A percentile compares a stretch with the other conserved stretches of the same genome.
Conservation (phyloP, 805 yeast species). For the Isabelozyma pseudorhagii region DNA sequence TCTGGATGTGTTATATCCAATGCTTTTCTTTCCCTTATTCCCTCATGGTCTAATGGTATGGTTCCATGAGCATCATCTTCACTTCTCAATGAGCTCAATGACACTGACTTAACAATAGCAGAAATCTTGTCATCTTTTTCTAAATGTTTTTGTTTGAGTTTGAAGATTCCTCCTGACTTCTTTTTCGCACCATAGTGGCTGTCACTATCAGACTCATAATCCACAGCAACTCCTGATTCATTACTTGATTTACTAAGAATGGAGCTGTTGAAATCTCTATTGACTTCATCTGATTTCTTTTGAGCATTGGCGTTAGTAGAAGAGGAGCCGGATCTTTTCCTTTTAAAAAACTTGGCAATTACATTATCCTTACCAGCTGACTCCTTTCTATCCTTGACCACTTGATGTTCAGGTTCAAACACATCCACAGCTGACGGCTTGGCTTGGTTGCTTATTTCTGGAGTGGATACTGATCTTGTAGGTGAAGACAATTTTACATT, state of each 20-base stretch:
- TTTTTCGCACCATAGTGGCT: slow-evolving; percentile 13
- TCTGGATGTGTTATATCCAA: not conserved
- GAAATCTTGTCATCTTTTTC: slow-evolving; percentile 5
- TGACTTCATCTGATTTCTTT: not conserved
- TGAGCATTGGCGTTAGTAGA: not conserved
- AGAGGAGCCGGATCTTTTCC: slow-evolving; percentile 21
- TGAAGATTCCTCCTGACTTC: slow-evolving; percentile 7
- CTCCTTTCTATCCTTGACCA: slow-evolving; percentile 4
- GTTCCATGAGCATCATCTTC: not conserved
- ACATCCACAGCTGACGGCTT: not conserved
- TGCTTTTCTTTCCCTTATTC: not conserved
- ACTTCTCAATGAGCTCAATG: not conserved
- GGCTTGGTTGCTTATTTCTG: slow-evolving; percentile 21
- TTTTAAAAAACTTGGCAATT: slow-evolving; percentile 39
- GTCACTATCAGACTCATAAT: slow-evolving; percentile 21
- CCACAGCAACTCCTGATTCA: slow-evolving; percentile 20
- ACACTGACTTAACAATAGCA: not conserved
- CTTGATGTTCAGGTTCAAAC: slow-evolving; percentile 1
- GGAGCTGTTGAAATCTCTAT: not conserved
- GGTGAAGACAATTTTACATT: slow-evolving; percentile 7
- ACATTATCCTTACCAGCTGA: slow-evolving; percentile 34
- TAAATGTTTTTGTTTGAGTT: slow-evolving; percentile 3
- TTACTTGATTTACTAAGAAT: not conserved
- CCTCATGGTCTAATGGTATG: not conserved
- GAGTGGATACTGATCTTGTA: slow-evolving; percentile 35